phyloP scores from a whole-genome alignment of 108 stramenopile species.

The Skeletonema costatum region DNA sequence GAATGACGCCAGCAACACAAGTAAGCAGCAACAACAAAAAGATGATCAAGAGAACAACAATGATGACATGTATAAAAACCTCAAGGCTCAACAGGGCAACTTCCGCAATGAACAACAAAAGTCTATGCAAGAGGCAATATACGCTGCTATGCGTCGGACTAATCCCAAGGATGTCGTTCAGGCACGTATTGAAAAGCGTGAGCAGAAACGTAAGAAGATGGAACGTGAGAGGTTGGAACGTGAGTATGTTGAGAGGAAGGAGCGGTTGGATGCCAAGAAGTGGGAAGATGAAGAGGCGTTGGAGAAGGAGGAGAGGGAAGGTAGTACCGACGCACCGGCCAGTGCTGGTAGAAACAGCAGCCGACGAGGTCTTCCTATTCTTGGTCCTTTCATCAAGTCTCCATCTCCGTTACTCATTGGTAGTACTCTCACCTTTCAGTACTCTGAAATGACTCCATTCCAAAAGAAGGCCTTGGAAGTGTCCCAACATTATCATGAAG shows the following conservation, averaged over 20 bases:
- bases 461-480: conserved; percentile 29
- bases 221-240: not conserved
- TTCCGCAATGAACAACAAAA: not conserved
- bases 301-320: conserved; percentile 5
- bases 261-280: conserved; percentile 8
- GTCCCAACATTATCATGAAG: conserved; percentile 18
- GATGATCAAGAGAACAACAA: not conserved
- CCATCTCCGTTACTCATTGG: conserved; percentile 30
- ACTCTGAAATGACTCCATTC: conserved; percentile 18
- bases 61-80: not conserved
- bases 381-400: conserved; percentile 2
- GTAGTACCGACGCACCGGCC: not conserved
- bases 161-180: conserved; percentile 4
- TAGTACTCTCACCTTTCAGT: conserved; percentile 8
- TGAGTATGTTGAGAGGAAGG: conserved; percentile 8
- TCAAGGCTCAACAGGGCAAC: not conserved
- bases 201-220: conserved; percentile 1
- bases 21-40: not conserved
- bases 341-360: not conserved
- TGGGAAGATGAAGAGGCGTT: not conserved
- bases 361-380: conserved; percentile 10
- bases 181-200: not conserved
- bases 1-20: not conserved
- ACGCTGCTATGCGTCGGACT: not conserved
- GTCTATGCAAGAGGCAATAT: not conserved